These are phyloP conservation scores for Gossypium gossypioides DNA, from an alignment of 441 rosid species.

Conservation along the genomic window DNA sequence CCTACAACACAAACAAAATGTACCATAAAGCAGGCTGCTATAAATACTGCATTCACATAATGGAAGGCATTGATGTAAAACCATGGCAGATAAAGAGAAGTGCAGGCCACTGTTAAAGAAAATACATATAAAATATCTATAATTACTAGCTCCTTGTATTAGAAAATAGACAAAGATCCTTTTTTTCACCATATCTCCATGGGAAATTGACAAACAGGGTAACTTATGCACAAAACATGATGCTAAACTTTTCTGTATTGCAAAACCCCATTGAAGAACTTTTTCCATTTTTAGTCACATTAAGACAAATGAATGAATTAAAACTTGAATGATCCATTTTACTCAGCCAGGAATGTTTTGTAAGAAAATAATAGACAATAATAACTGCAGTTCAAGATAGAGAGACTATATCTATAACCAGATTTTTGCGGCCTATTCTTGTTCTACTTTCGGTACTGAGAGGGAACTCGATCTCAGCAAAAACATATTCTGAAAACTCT, in stretches of 20 bases:
- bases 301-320: neutral
- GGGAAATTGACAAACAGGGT: neutral
- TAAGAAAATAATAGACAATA: neutral
- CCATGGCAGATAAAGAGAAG: neutral
- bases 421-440: neutral
- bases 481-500: neutral
- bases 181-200: neutral
- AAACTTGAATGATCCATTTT: neutral
- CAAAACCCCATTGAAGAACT: neutral
- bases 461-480: neutral
- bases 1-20: slow-evolving; percentile 38
- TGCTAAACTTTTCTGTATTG: neutral
- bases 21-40: neutral
- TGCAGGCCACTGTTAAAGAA: neutral
- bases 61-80: neutral
- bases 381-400: neutral
- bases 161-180: neutral
- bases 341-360: neutral
- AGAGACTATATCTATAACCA: neutral
- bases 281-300: neutral
- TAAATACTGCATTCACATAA: neutral
- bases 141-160: neutral
- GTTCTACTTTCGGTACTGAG: neutral
- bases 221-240: neutral
- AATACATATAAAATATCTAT: neutral